A percentile compares a stretch with the other conserved stretches of the same genome.
Evolutionary conservation across 306 rosid species (phyloP).

Genomic region (Cicer pinnatifidum): DNA sequence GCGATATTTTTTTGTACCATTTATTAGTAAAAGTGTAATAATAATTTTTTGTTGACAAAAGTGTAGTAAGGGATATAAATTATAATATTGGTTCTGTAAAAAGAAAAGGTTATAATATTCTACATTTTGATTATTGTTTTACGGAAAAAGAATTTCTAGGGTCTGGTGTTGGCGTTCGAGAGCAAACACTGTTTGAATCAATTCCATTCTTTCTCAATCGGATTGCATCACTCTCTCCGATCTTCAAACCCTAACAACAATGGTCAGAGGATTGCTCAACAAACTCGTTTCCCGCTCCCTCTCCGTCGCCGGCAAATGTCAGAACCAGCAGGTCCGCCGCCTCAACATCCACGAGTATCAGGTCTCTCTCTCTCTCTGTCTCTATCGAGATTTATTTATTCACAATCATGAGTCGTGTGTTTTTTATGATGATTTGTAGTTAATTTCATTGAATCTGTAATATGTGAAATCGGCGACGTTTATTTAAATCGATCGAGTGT

Average conservation of each 20-base stretch:
- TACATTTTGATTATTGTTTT: not conserved
- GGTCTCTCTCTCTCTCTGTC: slow-evolving; percentile 48
- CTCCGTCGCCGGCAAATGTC: slow-evolving; percentile 92
- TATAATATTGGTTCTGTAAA: no score
- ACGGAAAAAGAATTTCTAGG: slow-evolving; percentile 40
- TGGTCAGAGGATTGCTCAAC: slow-evolving; percentile 85
- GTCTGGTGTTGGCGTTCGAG: slow-evolving; percentile 40
- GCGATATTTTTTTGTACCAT: not conserved
- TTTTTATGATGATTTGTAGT: slow-evolving; percentile 16
- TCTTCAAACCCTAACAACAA: slow-evolving; percentile 42
- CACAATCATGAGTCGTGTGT: not conserved
- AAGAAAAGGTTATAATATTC: not conserved
- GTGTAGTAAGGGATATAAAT: no score
- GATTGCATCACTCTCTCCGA: slow-evolving; percentile 22
- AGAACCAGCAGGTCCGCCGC: slow-evolving; percentile 97
- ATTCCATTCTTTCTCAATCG: slow-evolving; percentile 1
- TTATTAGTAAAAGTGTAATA: not conserved
- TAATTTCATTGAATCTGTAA: slow-evolving; percentile 10
- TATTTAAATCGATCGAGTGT: not conserved
- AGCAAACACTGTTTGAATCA: slow-evolving; percentile 24
- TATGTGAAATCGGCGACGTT: slow-evolving; percentile 13
- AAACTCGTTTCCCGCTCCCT: slow-evolving; percentile 87
- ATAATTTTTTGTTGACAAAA: no score
- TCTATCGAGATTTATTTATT: not conserved
- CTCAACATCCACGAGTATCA: slow-evolving; percentile 98